phyloP scores from a whole-genome alignment of 208 protist genomes.

The Leishmania lainsoni region DNA sequence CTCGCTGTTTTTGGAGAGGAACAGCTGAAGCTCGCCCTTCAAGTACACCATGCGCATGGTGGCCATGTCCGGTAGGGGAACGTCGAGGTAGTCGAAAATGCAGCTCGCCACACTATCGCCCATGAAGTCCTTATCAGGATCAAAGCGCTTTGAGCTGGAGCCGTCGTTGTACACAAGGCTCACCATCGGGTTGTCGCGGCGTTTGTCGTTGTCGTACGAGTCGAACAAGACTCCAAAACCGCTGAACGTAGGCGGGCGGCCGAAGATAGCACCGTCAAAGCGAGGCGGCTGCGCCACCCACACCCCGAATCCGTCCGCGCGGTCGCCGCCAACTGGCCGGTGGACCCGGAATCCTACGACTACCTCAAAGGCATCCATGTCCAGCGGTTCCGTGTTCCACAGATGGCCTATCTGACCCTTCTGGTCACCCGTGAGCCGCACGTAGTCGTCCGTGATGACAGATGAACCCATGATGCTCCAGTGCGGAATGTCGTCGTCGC shows the following conservation, averaged over 20 bases:
- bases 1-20: constrained; percentile 48
- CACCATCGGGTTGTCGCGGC: constrained; percentile 79
- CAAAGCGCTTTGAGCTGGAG: constrained; percentile 33
- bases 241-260: constrained; percentile 60
- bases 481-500: constrained; percentile 73
- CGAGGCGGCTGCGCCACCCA: constrained; percentile 62
- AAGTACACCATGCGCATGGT: constrained; percentile 66
- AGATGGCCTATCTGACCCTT: constrained; percentile 56
- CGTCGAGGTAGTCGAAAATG: constrained; percentile 57
- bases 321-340: constrained; percentile 20
- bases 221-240: constrained; percentile 88
- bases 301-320: constrained; percentile 81
- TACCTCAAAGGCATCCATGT: constrained; percentile 85
- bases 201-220: constrained; percentile 89
- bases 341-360: constrained; percentile 76
- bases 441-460: constrained; percentile 82
- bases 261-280: constrained; percentile 66
- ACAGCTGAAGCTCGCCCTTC: constrained; percentile 42
- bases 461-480: constrained; percentile 76
- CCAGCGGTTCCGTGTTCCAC: constrained; percentile 80
- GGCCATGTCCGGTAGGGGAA: constrained; percentile 24
- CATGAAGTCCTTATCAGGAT: constrained; percentile 59
- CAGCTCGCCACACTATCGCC: constrained; percentile 56
- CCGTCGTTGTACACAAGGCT: constrained; percentile 60
- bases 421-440: constrained; percentile 77